Conservation (phyloP, 2,329 filamentous ascomycete species). For the Colletotrichum lupini region DNA sequence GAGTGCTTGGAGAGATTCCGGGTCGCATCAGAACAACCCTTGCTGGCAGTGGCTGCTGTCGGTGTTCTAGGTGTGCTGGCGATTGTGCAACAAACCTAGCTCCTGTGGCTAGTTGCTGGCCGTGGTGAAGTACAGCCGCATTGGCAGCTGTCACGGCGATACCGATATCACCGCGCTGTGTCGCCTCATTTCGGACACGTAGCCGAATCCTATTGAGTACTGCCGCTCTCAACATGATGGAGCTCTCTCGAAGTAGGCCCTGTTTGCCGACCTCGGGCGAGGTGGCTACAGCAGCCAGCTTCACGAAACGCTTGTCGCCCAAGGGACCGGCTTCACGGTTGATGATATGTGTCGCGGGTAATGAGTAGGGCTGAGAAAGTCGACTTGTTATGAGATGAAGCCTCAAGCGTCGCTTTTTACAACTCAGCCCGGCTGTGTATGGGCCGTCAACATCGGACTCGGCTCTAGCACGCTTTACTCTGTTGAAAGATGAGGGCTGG, state of each 20-base stretch:
- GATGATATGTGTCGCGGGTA: conserved; percentile 76
- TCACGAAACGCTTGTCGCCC: conserved; percentile 60
- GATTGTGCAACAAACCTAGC: conserved; percentile 44
- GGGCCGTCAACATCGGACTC: conserved; percentile 70
- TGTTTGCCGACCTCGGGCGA: conserved; percentile 49
- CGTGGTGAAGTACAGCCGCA: conserved; percentile 48
- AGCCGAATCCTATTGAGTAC: conserved; percentile 71
- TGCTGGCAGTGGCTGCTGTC: conserved; percentile 16
- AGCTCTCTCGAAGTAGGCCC: conserved; percentile 57
- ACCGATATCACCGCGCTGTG: conserved; percentile 43
- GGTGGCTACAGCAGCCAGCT: conserved; percentile 51
- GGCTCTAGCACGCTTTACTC: conserved; percentile 48
- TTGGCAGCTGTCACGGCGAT: conserved; percentile 47
- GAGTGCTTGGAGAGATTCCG: neutral
- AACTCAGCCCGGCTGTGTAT: conserved; percentile 59
- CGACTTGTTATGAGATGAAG: conserved; percentile 75
- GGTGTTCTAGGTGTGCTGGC: neutral
- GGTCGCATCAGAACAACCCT: conserved; percentile 25
- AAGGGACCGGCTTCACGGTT: conserved; percentile 63
- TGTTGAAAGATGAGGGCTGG: neutral
- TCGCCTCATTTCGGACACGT: conserved; percentile 53
- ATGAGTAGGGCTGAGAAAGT: conserved; percentile 75
- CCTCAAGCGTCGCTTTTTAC: conserved; percentile 76
- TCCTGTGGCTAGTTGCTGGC: conserved; percentile 46
- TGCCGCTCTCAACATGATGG: conserved; percentile 71